Base-by-base conservation (phyloP, 1,139 yeast genomes). In the Eremothecium cymbalariae region DNA sequence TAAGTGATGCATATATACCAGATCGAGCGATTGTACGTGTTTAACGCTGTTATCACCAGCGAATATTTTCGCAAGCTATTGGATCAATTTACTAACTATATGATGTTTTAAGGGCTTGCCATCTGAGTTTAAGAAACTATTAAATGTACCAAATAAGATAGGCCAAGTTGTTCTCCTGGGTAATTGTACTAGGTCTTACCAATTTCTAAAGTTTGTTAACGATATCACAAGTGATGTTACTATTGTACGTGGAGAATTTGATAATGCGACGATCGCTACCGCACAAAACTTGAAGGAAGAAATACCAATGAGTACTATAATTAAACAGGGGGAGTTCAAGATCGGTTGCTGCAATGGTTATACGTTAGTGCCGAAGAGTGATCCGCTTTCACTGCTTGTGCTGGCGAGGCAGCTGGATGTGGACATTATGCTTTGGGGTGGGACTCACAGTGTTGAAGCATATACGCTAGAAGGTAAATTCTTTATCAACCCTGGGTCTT, bases 401-500 rank as follows among this genome's bases (percentile, higher is more conserved):
- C 70, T 83, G 40, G 95, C 98, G 0, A 68, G 98, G 41, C 90
- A 86, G 59, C 66, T 88, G 66, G 94, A 88, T 55, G 97, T 84
- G 30, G 97, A 90, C 58, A 72, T 90, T 7, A 65, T 90, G 48
- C 67, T 90, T n/a, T 85, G 94, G 84, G 97, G 97, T n/a, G 95
- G 95, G 0, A 79, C 95, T 2, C 95, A 85, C 56, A 74, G 77
- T 44, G 94, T 85, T 6, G 97, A 90, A 53, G 95, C 96, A 0
- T 90, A 85, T 52, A 84, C 93, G 8, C 64, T 88, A 41, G 97
- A 86, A 46, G 94, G 94, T 18, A 85, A 84, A 61, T 85, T 88
- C 59, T 90, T 90, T 52, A 70, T 90, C 17, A 88, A 85, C 55
- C 98, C 98, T 0, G 98, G 98, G 0, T 81, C 94, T 53, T 94